Evolutionary conservation across 805 yeast species (phyloP), one percentile per base, ranked within the genome.

Genomic region (Candida multigemmis): DNA sequence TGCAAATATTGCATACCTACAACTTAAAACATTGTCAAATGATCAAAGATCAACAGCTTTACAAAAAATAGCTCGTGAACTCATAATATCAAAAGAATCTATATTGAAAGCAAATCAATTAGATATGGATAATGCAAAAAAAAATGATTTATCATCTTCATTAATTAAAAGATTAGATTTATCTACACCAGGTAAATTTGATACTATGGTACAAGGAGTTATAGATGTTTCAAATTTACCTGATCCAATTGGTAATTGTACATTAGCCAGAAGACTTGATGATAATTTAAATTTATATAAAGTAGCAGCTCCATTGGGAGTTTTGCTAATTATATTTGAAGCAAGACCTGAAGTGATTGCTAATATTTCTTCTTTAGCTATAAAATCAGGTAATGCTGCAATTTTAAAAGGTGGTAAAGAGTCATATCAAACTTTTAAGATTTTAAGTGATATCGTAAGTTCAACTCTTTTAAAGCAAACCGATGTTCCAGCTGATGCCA

Each of bases 281-380:
- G 94, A 85, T 28, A 93, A 84, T n/a, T 69, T 91, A 37, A 79
- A 75, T 26, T 60, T 91, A 34, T 80, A 75, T 53, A 65, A 95
- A 46, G 68, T 89, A 8, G 79, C 95, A 4, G 82, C 95, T 15
- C 98, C 99, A 9, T 86, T 91, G 4, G 99, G 99, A 12, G 96
- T 85, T 0, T 55, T 91, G 23, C 63, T 91, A 35, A 86, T 91
- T 24, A 93, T 91, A 30, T 91, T 91, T 51, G 99, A 91, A 56
- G 75, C 94, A 16, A 72, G 99, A 46, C 99, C 99, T 20, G 99
- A 91, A 51, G 98, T 91, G 7, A 91, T 91, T 60, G 98, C 98
- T 29, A 93, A 91, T 50, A 91, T 91, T 45, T 80, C 96, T 9
- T 91, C 98, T 0, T 65, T 91, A 43, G 95, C 97, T 12, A 77